These are phyloP conservation scores for Globisporangium echinulatum DNA, from an alignment of 352 stramenopile genomes.

Conservation along the genomic window DNA sequence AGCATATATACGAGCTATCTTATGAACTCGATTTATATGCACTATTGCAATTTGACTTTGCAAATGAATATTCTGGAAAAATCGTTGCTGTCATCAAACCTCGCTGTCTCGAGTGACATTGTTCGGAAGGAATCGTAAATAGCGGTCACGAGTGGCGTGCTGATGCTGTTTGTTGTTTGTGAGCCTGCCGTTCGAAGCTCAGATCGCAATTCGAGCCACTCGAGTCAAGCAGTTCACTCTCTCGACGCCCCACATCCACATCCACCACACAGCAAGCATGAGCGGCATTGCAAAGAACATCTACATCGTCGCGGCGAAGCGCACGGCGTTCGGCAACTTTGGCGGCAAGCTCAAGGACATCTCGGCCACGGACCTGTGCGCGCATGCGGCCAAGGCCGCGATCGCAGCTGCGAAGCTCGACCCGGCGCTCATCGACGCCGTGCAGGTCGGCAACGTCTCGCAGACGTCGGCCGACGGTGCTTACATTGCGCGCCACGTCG, in stretches of 20 bases:
- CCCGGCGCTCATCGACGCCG: slow-evolving; percentile 83
- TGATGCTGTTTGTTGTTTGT: background rate
- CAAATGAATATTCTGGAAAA: too few relatives aligned
- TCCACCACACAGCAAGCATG: slow-evolving; percentile 8
- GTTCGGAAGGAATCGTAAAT: too few relatives aligned
- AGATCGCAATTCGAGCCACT: slow-evolving; percentile 20
- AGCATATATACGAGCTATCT: too few relatives aligned
- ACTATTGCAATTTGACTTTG: too few relatives aligned
- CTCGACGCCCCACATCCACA: too few relatives aligned
- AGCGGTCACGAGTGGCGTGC: too few relatives aligned
- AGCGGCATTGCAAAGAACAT: slow-evolving; percentile 75
- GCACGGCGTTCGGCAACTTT: slow-evolving; percentile 94
- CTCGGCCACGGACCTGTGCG: slow-evolving; percentile 89
- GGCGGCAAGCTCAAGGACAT: slow-evolving; percentile 92
- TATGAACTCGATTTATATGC: too few relatives aligned
- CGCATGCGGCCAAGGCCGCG: slow-evolving; percentile 83
- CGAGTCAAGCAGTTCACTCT: slow-evolving; percentile 6
- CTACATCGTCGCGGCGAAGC: slow-evolving; percentile 95
- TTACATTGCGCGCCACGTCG: slow-evolving; percentile 95
- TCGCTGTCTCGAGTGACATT: too few relatives aligned
- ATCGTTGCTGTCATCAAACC: too few relatives aligned
- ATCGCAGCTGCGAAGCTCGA: slow-evolving; percentile 75
- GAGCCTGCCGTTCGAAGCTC: slow-evolving; percentile 4
- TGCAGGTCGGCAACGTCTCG: slow-evolving; percentile 97
- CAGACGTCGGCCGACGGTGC: slow-evolving; percentile 90